Percentiles rank a stretch among this genome's conserved stretches.
Conservation (phyloP, 2,329 filamentous ascomycete genomes). For the Dactylellina cionopaga region DNA sequence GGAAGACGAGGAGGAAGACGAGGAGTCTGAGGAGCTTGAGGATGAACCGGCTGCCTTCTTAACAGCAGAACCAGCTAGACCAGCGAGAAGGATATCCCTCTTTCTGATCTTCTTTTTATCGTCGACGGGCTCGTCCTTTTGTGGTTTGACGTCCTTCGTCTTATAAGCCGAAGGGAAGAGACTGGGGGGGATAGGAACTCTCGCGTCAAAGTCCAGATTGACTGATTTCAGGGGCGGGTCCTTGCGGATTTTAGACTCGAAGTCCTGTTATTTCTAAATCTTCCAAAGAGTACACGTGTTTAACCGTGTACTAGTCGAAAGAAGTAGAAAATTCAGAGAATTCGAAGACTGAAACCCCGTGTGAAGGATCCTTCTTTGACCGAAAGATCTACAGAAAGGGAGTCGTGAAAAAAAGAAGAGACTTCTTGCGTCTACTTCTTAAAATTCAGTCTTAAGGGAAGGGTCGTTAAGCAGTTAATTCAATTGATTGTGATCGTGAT, state of each 20-base stretch:
- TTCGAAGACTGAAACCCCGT: conserved; percentile 53
- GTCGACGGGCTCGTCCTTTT: conserved; percentile 66
- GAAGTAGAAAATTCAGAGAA: conserved; percentile 51
- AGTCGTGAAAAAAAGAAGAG: conserved; percentile 53
- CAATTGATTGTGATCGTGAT: conserved; percentile 41
- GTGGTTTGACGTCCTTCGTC: conserved; percentile 69
- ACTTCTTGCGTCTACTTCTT: conserved; percentile 51
- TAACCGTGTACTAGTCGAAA: conserved; percentile 52
- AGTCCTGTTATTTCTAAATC: conserved; percentile 52
- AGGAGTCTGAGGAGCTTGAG: conserved; percentile 57
- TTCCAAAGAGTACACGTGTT: conserved; percentile 52
- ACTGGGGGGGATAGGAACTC: conserved; percentile 99
- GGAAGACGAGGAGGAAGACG: conserved; percentile 24
- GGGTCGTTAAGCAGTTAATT: conserved; percentile 29
- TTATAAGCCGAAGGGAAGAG: conserved; percentile 99
- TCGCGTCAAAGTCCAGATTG: conserved; percentile 99
- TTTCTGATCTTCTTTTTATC: conserved; percentile 82
- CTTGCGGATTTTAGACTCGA: conserved; percentile 52
- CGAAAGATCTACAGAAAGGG: conserved; percentile 50
- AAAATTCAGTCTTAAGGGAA: conserved; percentile 41
- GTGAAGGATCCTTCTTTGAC: conserved; percentile 52
- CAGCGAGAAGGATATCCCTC: conserved; percentile 79
- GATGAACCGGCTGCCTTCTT: conserved; percentile 62
- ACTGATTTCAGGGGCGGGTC: conserved; percentile 69
- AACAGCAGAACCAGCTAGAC: conserved; percentile 59